Evolutionary conservation across 768 basidiomycete species (phyloP), one percentile per base, ranked within the genome.

Genomic region (Pleurotus cornucopiae): DNA sequence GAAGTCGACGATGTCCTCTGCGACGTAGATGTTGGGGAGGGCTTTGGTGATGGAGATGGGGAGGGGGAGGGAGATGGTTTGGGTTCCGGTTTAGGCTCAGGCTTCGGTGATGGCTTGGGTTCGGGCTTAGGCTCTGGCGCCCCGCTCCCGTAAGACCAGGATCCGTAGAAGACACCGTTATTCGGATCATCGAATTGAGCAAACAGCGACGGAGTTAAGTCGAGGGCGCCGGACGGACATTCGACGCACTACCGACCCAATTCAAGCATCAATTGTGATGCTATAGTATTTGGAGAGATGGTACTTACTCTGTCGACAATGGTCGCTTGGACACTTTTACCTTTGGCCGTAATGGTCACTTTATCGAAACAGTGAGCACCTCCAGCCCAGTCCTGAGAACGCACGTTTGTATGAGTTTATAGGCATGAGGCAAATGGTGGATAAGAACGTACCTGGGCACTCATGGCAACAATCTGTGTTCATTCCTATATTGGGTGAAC

Each of bases 171-270:
- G 12, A 71, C 65, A 37, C 79, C 80, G 4, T 60, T 53, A 13
- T 44, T 49, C 11, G 66, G 46, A 18, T 67, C 58, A 1, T 67
- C 78, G 54, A 82, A 75, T 61, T 63, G 66, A 2, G 64, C 3
- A 61, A 82, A 82, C n/a, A 84, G 73, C 13, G 71, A 72, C 1
- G 64, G 60, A 5, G 75, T 76, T 16, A 82, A 60, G 63, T 84
- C 83, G 16, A 84, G 71, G 43, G 71, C 76, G 38, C 71, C 73
- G 2, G 38, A 47, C 0, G 63, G 53, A 66, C 81, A 81, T 4
- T 65, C 65, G 20, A 58, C 58, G 61, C 79, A 80, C 78, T 78
- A 26, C 2, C n/a, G 16, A 25, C 5, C 23, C 23, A 55, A 30
- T 12, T 9, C 47, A 6, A 47, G 9, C 11, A 43, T 40, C 45